Conservation (phyloP, 805 yeast species). For the Candida andamanensis region DNA sequence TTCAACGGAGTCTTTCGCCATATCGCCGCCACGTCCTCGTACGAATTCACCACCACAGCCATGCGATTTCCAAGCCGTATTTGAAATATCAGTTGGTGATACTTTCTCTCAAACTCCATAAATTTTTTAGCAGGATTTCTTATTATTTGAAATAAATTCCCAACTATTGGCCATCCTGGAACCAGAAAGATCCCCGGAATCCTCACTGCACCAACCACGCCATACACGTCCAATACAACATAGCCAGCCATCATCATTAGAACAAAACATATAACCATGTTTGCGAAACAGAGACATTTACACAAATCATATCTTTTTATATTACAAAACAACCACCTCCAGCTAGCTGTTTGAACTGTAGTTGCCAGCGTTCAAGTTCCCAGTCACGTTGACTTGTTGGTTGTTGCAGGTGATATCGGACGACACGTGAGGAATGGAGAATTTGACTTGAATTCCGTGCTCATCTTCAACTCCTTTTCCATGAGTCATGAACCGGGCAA, state of each 20-base stretch:
- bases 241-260: constrained; percentile 1
- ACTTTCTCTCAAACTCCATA: constrained; percentile 37
- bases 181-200: constrained; percentile 27
- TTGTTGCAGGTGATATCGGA: constrained; percentile 6
- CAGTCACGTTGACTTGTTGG: constrained; percentile 8
- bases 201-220: background rate
- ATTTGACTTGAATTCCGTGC: constrained; percentile 68
- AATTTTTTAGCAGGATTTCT: constrained; percentile 48
- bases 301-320: too few relatives aligned
- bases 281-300: constrained; percentile 2
- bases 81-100: constrained; percentile 50
- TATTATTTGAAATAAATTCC: constrained; percentile 42
- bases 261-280: background rate
- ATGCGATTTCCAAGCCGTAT: constrained; percentile 53
- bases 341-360: constrained; percentile 8
- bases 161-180: constrained; percentile 48
- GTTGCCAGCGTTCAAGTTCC: constrained; percentile 12
- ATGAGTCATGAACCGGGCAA: constrained; percentile 81
- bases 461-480: constrained; percentile 67
- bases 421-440: constrained; percentile 19
- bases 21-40: constrained; percentile 45
- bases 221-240: constrained; percentile 1
- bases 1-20: constrained; percentile 48
- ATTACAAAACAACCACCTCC: too few relatives aligned
- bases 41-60: constrained; percentile 65